Percentiles rank a stretch among this genome's conserved stretches.
Conservation (phyloP, 2,329 filamentous ascomycete species). For the Colletotrichum viniferum region DNA sequence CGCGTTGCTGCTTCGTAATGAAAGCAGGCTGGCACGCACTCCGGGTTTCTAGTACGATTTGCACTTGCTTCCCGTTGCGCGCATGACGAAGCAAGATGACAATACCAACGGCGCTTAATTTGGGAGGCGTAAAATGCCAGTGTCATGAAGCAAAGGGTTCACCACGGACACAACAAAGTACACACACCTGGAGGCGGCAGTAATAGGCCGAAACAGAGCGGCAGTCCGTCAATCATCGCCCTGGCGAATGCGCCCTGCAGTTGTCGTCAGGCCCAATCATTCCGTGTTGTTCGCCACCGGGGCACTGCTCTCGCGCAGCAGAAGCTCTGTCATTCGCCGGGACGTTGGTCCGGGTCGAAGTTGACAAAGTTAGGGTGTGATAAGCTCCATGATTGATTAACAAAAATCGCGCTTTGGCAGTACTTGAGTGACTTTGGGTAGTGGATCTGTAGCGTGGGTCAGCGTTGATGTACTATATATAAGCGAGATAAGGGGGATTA, state of each 20-base stretch:
- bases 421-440: no score
- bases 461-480: no score
- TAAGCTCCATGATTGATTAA: no score
- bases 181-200: background rate
- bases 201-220: background rate
- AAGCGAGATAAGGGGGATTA: no score
- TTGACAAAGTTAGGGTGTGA: background rate
- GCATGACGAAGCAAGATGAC: background rate
- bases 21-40: background rate
- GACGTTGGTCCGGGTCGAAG: background rate
- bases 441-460: no score
- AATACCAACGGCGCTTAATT: background rate
- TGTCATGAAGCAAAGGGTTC: background rate
- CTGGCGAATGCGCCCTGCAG: slow-evolving; percentile 10
- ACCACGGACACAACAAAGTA: background rate
- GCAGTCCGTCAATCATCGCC: slow-evolving; percentile 13
- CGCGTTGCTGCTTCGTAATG: slow-evolving; percentile 7
- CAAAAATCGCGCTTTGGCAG: no score
- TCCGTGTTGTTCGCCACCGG: background rate
- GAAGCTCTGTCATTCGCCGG: background rate
- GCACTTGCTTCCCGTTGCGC: background rate
- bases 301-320: background rate
- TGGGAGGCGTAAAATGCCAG: background rate
- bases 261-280: slow-evolving; percentile 1
- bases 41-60: background rate